phyloP scores from a whole-genome alignment of 78 protist species.

The Tieghemostelium lacteum region DNA sequence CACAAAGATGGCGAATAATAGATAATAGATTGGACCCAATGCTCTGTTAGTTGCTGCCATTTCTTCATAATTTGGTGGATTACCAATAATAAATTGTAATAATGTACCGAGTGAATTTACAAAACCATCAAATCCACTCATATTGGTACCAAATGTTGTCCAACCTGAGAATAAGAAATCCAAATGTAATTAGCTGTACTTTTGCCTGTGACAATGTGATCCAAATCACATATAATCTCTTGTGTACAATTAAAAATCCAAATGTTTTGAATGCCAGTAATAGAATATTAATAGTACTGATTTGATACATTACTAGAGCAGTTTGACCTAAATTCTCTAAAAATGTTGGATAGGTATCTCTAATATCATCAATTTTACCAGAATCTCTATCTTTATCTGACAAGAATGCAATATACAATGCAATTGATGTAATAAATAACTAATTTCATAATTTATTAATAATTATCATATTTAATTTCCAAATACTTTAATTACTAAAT shows the following conservation, averaged over 20 bases:
- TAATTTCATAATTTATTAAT: not conserved
- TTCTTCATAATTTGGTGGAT: constrained; percentile 60
- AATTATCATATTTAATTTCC: not conserved
- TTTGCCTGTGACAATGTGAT: constrained; percentile 61
- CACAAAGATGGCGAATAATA: constrained; percentile 65
- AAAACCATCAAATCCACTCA: constrained; percentile 26
- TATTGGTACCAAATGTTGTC: constrained; percentile 63
- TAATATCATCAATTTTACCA: not conserved
- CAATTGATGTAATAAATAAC: constrained; percentile 18
- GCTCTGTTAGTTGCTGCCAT: constrained; percentile 69
- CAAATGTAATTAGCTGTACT: constrained; percentile 61
- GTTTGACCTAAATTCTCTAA: constrained; percentile 10
- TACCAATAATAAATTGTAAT: constrained; percentile 70
- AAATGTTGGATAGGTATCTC: not conserved
- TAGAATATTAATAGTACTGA: constrained; percentile 33
- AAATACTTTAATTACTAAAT: not conserved
- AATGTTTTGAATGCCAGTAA: constrained; percentile 75
- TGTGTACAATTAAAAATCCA: constrained; percentile 57
- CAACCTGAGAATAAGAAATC: constrained; percentile 64
- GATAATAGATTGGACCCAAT: constrained; percentile 64
- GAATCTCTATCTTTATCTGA: not conserved
- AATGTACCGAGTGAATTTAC: constrained; percentile 37
- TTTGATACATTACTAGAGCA: constrained; percentile 26
- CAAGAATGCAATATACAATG: constrained; percentile 12
- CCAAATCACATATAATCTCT: constrained; percentile 53